Conservation (phyloP, 2,329 filamentous ascomycete species). For the Macrophomina phaseolina region DNA sequence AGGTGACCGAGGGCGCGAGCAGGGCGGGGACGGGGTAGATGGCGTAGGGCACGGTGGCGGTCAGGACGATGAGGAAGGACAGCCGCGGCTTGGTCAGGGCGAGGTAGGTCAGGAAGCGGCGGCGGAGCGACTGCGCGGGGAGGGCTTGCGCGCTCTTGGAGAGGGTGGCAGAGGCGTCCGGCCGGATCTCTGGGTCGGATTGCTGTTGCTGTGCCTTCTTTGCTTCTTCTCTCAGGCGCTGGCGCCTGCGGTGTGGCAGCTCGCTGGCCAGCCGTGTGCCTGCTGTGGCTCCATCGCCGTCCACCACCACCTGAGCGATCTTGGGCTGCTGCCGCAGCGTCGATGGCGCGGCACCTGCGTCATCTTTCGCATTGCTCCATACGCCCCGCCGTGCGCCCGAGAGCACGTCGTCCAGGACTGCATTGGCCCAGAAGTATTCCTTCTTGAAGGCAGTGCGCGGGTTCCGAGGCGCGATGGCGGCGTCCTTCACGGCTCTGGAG, state of each 20-base stretch:
- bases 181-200: conserved; percentile 49
- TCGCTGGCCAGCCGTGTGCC: conserved; percentile 31
- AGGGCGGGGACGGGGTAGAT: conserved; percentile 91
- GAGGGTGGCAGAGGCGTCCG: conserved; percentile 66
- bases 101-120: conserved; percentile 79
- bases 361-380: conserved; percentile 37
- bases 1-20: conserved; percentile 71
- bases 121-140: conserved; percentile 63
- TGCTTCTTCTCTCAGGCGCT: conserved; percentile 38
- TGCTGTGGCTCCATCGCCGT: conserved; percentile 29
- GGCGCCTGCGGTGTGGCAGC: conserved; percentile 43
- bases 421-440: conserved; percentile 48
- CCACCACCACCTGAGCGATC: conserved; percentile 28
- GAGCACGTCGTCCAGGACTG: conserved; percentile 41
- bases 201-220: neutral
- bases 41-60: conserved; percentile 88
- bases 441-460: conserved; percentile 41
- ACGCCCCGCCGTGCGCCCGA: conserved; percentile 37
- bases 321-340: conserved; percentile 26
- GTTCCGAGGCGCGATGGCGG: conserved; percentile 39
- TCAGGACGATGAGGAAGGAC: conserved; percentile 87
- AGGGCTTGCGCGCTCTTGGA: conserved; percentile 63
- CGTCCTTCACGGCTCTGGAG: conserved; percentile 35
- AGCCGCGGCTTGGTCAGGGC: conserved; percentile 95
- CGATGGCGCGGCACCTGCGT: conserved; percentile 24